Evolutionary conservation across 116 monocot species (phyloP).

Genomic region (Posidonia oceanica): DNA sequence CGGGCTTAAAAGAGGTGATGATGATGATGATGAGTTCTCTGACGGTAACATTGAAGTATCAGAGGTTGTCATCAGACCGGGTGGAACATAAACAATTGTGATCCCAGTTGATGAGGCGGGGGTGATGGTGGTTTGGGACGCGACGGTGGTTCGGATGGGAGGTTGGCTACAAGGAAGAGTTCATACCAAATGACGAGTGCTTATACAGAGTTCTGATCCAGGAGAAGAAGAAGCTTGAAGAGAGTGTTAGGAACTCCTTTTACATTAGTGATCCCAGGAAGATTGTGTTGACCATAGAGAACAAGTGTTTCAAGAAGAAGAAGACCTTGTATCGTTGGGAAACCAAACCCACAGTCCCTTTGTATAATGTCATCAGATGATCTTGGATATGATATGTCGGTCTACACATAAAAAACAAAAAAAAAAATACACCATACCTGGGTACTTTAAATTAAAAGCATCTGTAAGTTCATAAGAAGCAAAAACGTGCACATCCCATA

Average conservation of each 20-base stretch:
- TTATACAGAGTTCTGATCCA: conserved; percentile 52
- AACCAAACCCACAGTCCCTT: conserved; percentile 44
- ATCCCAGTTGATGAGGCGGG: conserved; percentile 34
- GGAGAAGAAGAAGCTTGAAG: conserved; percentile 44
- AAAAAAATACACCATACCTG: too few relatives aligned
- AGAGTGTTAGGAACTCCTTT: conserved; percentile 43
- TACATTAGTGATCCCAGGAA: conserved; percentile 64
- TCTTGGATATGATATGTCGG: too few relatives aligned
- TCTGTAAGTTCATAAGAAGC: too few relatives aligned
- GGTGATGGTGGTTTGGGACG: conserved; percentile 57
- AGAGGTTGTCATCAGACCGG: conserved; percentile 24
- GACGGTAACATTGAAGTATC: conserved; percentile 17
- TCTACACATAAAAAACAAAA: too few relatives aligned
- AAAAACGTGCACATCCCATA: too few relatives aligned
- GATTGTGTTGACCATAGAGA: conserved; percentile 45
- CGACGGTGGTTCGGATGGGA: conserved; percentile 65
- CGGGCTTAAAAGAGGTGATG: conserved; percentile 49
- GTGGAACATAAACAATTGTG: conserved; percentile 15
- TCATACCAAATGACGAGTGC: conserved; percentile 61
- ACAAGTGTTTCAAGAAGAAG: conserved; percentile 42
- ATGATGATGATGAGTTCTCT: conserved; percentile 31
- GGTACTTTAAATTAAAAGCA: too few relatives aligned
- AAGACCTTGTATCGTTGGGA: conserved; percentile 41
- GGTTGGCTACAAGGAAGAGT: conserved; percentile 56
- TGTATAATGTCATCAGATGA: conserved; percentile 14